phyloP scores from a whole-genome alignment of 805 yeast species.

The Candida michaelii region DNA sequence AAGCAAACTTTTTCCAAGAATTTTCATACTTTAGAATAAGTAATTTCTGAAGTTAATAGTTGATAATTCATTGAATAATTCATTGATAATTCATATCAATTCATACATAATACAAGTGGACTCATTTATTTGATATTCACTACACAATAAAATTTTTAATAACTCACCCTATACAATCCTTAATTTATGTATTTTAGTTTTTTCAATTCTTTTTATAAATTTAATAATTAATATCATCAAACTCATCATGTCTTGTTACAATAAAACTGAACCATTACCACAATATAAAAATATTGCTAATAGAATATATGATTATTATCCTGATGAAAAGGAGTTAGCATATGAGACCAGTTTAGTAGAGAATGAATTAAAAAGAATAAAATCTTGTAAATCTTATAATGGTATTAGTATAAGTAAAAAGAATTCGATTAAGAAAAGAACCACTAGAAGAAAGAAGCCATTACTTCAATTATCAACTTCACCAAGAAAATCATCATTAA shows the following conservation, averaged over 20 bases:
- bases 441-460: conserved; percentile 12
- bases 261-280: conserved; percentile 27
- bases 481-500: background rate
- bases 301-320: conserved; percentile 23
- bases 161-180: conserved; percentile 29
- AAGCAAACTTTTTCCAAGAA: background rate
- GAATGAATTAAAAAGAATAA: conserved; percentile 17
- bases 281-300: conserved; percentile 19
- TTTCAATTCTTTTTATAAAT: background rate
- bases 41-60: background rate
- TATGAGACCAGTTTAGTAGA: conserved; percentile 9
- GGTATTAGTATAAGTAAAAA: conserved; percentile 4
- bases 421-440: conserved; percentile 9
- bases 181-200: conserved; percentile 4
- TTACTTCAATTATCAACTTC: conserved; percentile 10
- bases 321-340: conserved; percentile 11
- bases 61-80: no score
- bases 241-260: conserved; percentile 4
- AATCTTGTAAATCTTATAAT: conserved; percentile 15
- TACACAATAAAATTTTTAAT: conserved; percentile 1
- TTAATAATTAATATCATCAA: conserved; percentile 1
- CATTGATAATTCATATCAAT: background rate
- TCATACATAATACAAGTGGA: conserved; percentile 9
- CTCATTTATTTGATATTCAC: conserved; percentile 16
- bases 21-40: background rate